phyloP scores from a whole-genome alignment of 768 basidiomycete genomes.

The Russula abietina region DNA sequence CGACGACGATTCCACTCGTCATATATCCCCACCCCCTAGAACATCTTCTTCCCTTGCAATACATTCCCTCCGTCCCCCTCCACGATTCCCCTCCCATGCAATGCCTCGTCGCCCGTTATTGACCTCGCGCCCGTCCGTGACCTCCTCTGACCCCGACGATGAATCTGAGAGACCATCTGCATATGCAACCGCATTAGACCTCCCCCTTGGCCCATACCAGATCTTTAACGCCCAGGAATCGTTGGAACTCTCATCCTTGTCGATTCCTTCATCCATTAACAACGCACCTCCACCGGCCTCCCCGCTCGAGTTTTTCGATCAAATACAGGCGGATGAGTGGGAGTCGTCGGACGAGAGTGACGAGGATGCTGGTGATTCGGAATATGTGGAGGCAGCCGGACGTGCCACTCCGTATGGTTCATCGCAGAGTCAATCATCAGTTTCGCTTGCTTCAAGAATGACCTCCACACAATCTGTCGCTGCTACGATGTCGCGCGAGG shows the following conservation, averaged over 20 bases:
- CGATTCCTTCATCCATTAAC: slow-evolving; percentile 42
- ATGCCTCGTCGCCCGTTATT: background rate
- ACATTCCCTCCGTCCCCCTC: slow-evolving; percentile 20
- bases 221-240: slow-evolving; percentile 28
- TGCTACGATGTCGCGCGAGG: slow-evolving; percentile 8
- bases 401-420: slow-evolving; percentile 12
- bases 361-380: slow-evolving; percentile 27
- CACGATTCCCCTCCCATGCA: slow-evolving; percentile 15
- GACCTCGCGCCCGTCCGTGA: slow-evolving; percentile 9
- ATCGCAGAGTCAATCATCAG: slow-evolving; percentile 9
- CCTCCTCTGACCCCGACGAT: slow-evolving; percentile 24
- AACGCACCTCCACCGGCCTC: slow-evolving; percentile 61
- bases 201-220: slow-evolving; percentile 5
- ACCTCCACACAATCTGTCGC: slow-evolving; percentile 20
- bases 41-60: slow-evolving; percentile 24
- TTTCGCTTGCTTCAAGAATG: slow-evolving; percentile 6
- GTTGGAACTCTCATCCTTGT: slow-evolving; percentile 43
- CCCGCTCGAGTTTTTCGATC: slow-evolving; percentile 70
- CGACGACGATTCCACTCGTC: slow-evolving; percentile 15
- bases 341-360: slow-evolving; percentile 49
- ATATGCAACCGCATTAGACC: slow-evolving; percentile 22
- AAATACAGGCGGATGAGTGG: slow-evolving; percentile 61
- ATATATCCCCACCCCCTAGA: slow-evolving; percentile 24
- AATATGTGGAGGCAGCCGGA: slow-evolving; percentile 24
- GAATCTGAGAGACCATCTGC: slow-evolving; percentile 24